These are phyloP conservation scores for Chalciporus chontae DNA, from an alignment of 768 basidiomycete genomes.

Conservation along the genomic window DNA sequence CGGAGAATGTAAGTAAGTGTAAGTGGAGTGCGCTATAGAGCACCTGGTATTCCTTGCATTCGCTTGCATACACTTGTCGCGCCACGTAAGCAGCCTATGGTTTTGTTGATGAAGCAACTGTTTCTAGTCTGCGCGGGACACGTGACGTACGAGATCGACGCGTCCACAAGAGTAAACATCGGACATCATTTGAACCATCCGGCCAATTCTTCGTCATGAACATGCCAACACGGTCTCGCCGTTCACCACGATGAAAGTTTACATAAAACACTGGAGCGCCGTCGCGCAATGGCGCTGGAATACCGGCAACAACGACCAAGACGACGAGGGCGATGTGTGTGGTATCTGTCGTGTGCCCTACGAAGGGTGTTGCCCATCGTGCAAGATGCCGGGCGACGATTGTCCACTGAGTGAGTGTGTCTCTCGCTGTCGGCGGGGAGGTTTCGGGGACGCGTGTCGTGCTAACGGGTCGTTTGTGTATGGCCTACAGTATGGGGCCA, in stretches of 20 bases:
- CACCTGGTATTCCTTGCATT: too few relatives aligned
- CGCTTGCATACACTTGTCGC: too few relatives aligned
- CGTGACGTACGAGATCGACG: not conserved
- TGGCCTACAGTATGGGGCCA: slow-evolving; percentile 86
- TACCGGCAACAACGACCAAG: slow-evolving; percentile 35
- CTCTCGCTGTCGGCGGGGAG: not conserved
- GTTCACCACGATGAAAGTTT: slow-evolving; percentile 63
- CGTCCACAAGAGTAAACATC: slow-evolving; percentile 9
- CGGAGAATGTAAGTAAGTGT: too few relatives aligned
- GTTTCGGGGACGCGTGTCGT: slow-evolving; percentile 1
- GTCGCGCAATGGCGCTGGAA: slow-evolving; percentile 92
- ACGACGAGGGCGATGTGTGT: slow-evolving; percentile 63
- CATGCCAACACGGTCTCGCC: not conserved
- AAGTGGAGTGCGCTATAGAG: too few relatives aligned
- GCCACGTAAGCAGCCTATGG: too few relatives aligned
- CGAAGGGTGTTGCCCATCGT: slow-evolving; percentile 93
- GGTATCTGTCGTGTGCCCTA: slow-evolving; percentile 90
- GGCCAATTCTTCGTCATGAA: not conserved
- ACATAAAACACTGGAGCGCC: slow-evolving; percentile 81
- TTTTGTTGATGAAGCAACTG: too few relatives aligned
- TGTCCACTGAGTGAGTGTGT: slow-evolving; percentile 76
- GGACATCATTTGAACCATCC: not conserved
- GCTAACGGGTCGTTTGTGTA: slow-evolving; percentile 3
- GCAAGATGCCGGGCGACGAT: slow-evolving; percentile 96
- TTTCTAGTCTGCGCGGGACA: too few relatives aligned